Base-by-base conservation (phyloP, 2,329 filamentous ascomycete species). In the Penicillium vulpinum region DNA sequence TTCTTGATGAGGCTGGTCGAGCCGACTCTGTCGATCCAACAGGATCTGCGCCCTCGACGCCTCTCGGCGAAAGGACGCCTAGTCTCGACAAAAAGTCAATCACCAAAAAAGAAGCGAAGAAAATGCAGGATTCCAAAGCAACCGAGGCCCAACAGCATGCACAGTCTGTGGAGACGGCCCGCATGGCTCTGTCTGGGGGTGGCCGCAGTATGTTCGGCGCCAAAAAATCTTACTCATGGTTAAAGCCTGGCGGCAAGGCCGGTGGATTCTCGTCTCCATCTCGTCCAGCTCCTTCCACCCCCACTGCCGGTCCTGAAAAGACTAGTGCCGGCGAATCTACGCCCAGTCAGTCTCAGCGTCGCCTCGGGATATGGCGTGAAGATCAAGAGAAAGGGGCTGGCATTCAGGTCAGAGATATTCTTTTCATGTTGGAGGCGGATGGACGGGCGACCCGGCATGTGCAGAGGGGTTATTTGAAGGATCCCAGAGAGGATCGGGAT, bases 101-200 rank as follows among this genome's bases (percentile, higher is more conserved):
- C 50, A 89, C 88, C 5, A 97, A 97, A 81, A 97, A 97, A 77
- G 92, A 96, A 72, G 82, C 88, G 70, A 91, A 88, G 73, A 89
- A 87, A 62, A 83, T 88, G 63, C 84, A 86, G n/a, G 88, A 91
- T 58, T 80, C 81, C 4, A 90, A 89, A 65, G 84, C 88, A 22
- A 89, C 86, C 0, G 91, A 95, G 68, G 88, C 88, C 18, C 88
- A 88, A 57, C 89, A 88, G 62, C 91, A 93, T 62, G 86, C 87
- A 22, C 89, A 88, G 61, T 91, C 93, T 26, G 96, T 97, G 70
- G 82, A 86, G 54, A 96, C 92, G 0, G 90, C 90, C 53, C 87
- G 85, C 60, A 84, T 91, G 78, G 90, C 90, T 71, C 62, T 76
- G 5, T 74, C 73, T 3, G 46, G 46, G 8, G 45, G 45, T 5